phyloP scores from a whole-genome alignment of 208 protist genomes.

The Trypanosoma congolense region DNA sequence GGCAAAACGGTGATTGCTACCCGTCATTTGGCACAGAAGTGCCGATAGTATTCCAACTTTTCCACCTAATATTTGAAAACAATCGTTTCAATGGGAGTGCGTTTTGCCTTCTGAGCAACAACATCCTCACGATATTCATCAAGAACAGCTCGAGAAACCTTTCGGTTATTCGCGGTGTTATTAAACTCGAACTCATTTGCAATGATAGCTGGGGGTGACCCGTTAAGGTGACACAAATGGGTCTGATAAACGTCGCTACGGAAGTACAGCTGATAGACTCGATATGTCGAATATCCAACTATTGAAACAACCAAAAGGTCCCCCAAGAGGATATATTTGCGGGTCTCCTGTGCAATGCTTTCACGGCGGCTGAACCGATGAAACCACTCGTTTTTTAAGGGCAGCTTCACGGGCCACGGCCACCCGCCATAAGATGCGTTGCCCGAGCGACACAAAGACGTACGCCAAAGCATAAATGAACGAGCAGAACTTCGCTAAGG shows the following conservation, averaged over 20 bases:
- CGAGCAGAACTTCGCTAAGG: not conserved
- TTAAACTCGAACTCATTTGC: constrained; percentile 87
- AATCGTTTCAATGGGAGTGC: constrained; percentile 52
- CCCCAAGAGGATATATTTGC: constrained; percentile 65
- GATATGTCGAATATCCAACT: constrained; percentile 54
- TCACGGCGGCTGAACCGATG: constrained; percentile 52
- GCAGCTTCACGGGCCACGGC: constrained; percentile 84
- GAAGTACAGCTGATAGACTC: constrained; percentile 58
- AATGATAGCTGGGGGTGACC: constrained; percentile 77
- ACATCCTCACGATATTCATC: constrained; percentile 78
- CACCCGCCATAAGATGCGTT: constrained; percentile 76
- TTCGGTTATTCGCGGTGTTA: constrained; percentile 58
- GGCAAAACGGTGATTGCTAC: too few species aligned
- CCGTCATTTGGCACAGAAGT: too few species aligned
- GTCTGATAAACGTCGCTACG: constrained; percentile 72
- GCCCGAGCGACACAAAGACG: constrained; percentile 29
- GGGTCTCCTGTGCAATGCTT: constrained; percentile 77
- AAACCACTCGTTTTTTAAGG: constrained; percentile 71
- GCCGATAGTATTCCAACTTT: not conserved
- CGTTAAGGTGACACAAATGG: constrained; percentile 58
- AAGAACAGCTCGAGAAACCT: constrained; percentile 44
- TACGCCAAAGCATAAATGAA: constrained; percentile 27
- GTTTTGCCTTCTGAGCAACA: constrained; percentile 37
- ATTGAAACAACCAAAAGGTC: constrained; percentile 65
- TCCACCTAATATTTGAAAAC: constrained; percentile 80